phyloP scores from a whole-genome alignment of 2,329 filamentous ascomycete genomes.

The Neofusicoccum umdonicola region DNA sequence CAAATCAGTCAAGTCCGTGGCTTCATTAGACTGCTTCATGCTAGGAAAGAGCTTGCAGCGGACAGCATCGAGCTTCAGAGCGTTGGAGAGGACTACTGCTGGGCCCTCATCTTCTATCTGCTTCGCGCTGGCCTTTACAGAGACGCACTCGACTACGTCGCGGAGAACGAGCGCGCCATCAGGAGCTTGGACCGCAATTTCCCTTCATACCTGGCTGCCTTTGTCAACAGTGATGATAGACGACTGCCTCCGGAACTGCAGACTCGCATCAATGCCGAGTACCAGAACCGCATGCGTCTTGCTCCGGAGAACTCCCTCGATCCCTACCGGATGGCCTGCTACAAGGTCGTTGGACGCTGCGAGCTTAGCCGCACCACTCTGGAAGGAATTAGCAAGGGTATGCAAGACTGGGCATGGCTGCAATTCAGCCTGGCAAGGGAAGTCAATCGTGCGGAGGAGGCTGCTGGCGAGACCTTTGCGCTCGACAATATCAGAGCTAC shows the following conservation, averaged over 20 bases:
- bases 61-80: constrained; percentile 76
- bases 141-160: constrained; percentile 85
- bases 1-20: constrained; percentile 88
- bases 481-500: constrained; percentile 71
- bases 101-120: constrained; percentile 92
- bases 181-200: constrained; percentile 89
- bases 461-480: constrained; percentile 61
- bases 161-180: constrained; percentile 75
- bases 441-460: constrained; percentile 59
- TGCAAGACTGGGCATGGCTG: constrained; percentile 67
- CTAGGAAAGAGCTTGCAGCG: constrained; percentile 78
- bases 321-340: constrained; percentile 94
- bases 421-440: constrained; percentile 64
- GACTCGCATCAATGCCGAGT: constrained; percentile 85
- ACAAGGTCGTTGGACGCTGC: constrained; percentile 89
- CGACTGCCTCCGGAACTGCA: constrained; percentile 76
- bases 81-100: constrained; percentile 73
- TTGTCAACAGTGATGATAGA: constrained; percentile 72
- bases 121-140: constrained; percentile 78
- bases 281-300: constrained; percentile 78
- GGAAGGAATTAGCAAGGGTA: constrained; percentile 57
- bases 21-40: constrained; percentile 78
- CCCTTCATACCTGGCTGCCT: constrained; percentile 80
- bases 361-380: constrained; percentile 58
- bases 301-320: constrained; percentile 85